Conservation (phyloP, 441 rosid species). For the Cnidoscolus chayamansa region DNA sequence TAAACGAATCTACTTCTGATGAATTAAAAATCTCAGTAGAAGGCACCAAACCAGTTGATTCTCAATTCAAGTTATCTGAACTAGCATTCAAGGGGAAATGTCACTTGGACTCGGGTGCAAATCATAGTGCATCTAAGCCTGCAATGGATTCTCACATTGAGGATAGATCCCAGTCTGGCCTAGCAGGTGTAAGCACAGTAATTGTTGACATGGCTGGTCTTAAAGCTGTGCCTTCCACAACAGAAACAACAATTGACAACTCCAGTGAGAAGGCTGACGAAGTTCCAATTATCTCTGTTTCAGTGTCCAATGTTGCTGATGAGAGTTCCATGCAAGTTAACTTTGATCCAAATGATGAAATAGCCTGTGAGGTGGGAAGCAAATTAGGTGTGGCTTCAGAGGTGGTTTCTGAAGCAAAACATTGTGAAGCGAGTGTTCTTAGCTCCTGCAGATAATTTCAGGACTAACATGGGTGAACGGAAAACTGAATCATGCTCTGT, state of each 20-base stretch:
- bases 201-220: constrained; percentile 20
- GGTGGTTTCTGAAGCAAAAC: constrained; percentile 11
- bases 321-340: constrained; percentile 15
- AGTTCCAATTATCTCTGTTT: constrained; percentile 14
- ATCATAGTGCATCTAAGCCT: constrained; percentile 19
- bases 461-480: constrained; percentile 18
- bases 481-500: constrained; percentile 7
- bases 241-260: constrained; percentile 17
- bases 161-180: constrained; percentile 21
- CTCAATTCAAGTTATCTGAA: constrained; percentile 20
- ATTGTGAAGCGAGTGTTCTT: constrained; percentile 12
- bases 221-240: constrained; percentile 19
- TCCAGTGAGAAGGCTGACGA: constrained; percentile 7
- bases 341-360: constrained; percentile 17
- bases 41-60: constrained; percentile 13
- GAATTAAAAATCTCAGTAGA: constrained; percentile 16
- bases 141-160: constrained; percentile 27
- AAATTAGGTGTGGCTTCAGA: constrained; percentile 10
- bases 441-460: not conserved
- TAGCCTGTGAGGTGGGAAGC: constrained; percentile 6
- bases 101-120: constrained; percentile 9
- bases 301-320: not conserved
- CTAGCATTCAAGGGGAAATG: constrained; percentile 19
- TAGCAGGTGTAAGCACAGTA: not conserved
- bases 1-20: constrained; percentile 23